Evolutionary conservation across 345 rosid species (phyloP).

Genomic region (Sonneratia caseolaris): DNA sequence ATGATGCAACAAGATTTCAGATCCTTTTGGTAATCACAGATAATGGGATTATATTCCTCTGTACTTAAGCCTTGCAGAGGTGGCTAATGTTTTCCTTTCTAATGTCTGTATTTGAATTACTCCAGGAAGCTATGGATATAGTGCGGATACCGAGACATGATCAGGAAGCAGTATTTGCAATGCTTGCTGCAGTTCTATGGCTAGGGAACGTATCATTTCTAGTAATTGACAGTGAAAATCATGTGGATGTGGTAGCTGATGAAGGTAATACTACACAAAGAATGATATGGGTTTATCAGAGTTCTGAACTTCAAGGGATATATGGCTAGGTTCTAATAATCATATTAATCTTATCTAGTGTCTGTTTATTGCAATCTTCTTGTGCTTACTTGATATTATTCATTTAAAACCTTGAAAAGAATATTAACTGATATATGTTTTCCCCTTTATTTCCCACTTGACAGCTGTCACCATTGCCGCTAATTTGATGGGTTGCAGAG

Average conservation of each 20-base stretch:
- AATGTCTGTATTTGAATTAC: constrained; percentile 13
- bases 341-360: neutral
- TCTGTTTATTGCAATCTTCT: neutral
- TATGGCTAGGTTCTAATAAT: neutral
- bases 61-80: neutral
- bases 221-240: constrained; percentile 65
- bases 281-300: neutral
- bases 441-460: constrained; percentile 4
- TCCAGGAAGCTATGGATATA: constrained; percentile 68
- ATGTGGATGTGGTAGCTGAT: constrained; percentile 65
- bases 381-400: neutral
- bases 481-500: constrained; percentile 60
- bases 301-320: neutral
- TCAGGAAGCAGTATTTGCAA: constrained; percentile 63
- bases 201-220: constrained; percentile 77
- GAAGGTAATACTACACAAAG: constrained; percentile 45
- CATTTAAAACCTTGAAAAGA: neutral
- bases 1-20: constrained; percentile 63
- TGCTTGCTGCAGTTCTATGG: constrained; percentile 90
- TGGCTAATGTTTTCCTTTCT: neutral
- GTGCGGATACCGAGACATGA: constrained; percentile 61
- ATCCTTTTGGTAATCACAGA: constrained; percentile 51
- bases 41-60: neutral
- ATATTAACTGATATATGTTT: neutral
- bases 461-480: constrained; percentile 67